Conservation (phyloP, 176 grass and related monocot species). For the Oryza meridionalis region DNA sequence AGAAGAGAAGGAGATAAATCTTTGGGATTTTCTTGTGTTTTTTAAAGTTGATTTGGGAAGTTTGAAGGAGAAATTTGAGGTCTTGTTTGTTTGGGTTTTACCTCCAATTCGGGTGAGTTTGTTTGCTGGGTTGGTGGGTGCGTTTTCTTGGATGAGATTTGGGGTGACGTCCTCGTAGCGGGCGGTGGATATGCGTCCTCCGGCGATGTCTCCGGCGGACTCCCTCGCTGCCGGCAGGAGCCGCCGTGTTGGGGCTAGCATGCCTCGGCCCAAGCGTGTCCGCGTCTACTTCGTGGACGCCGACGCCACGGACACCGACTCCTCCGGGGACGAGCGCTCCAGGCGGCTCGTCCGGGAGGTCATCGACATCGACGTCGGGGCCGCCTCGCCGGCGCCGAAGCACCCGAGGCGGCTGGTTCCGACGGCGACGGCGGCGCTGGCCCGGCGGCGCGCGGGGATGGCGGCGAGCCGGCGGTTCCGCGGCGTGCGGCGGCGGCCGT, state of each 20-base stretch:
- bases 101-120: not conserved
- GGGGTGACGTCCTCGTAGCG: not conserved
- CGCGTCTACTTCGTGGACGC: constrained; percentile 62
- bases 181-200: constrained; percentile 13
- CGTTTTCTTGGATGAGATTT: constrained; percentile 36
- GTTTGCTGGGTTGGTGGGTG: not conserved
- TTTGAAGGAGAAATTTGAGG: not conserved
- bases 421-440: not conserved
- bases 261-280: constrained; percentile 40
- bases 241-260: not conserved
- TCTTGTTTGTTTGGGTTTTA: not conserved
- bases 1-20: not conserved
- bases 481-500: constrained; percentile 62
- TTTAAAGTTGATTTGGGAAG: not conserved
- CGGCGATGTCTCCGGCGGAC: constrained; percentile 7
- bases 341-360: constrained; percentile 44
- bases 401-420: not conserved
- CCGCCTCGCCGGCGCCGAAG: not conserved
- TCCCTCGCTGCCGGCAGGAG: constrained; percentile 31
- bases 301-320: constrained; percentile 72
- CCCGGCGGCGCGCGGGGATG: not conserved
- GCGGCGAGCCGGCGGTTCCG: constrained; percentile 37
- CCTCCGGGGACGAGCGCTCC: constrained; percentile 24
- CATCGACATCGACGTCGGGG: constrained; percentile 48
- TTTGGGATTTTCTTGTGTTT: not conserved